Evolutionary conservation across 192 early-diverging fungal genomes (phyloP).

Genomic region (Backusella mclennaniae): DNA sequence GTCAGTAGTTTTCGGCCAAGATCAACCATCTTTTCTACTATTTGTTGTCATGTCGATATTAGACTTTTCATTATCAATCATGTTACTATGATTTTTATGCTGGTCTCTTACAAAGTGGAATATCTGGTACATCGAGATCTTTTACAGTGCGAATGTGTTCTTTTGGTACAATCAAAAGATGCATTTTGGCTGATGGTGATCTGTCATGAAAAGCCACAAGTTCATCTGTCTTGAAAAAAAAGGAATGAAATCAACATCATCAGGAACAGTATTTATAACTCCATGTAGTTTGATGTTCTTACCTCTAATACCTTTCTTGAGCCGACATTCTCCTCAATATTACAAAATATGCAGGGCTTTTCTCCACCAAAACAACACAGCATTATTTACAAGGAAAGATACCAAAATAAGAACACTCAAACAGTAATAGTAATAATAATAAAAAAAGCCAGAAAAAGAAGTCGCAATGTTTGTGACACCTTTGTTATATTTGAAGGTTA

Average conservation of each 20-base stretch:
- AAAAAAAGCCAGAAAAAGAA: background rate
- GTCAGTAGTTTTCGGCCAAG: conserved; percentile 31
- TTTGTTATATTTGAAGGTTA: background rate
- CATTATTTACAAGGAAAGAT: background rate
- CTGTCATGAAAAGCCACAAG: conserved; percentile 45
- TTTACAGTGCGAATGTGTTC: conserved; percentile 41
- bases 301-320: background rate
- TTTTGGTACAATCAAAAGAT: conserved; percentile 42
- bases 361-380: conserved; percentile 9
- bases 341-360: background rate
- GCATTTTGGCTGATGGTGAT: conserved; percentile 37
- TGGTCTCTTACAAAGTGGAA: conserved; percentile 23
- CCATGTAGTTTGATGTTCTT: background rate
- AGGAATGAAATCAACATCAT: background rate
- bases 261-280: too few species aligned
- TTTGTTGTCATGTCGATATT: background rate
- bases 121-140: conserved; percentile 24
- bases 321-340: background rate
- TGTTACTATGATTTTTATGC: background rate
- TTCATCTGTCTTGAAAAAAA: conserved; percentile 34
- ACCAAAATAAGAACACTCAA: background rate
- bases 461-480: background rate
- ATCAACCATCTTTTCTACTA: conserved; percentile 30
- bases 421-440: background rate
- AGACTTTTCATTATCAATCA: background rate